phyloP scores from a whole-genome alignment of 495 filamentous ascomycete species.

The Trichoderma reesei region DNA sequence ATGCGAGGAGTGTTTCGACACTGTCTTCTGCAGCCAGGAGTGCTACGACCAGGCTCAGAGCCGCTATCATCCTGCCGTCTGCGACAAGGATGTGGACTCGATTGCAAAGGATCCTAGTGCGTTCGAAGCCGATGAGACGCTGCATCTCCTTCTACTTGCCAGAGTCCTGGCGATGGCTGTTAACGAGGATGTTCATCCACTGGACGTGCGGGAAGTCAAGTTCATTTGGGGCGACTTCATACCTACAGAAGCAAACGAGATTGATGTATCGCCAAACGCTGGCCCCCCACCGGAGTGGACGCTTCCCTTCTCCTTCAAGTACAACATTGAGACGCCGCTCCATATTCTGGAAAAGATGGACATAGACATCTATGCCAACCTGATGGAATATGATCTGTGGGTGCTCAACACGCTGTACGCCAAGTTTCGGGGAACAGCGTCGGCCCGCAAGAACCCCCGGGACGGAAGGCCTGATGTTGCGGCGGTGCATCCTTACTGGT shows the following conservation, averaged over 20 bases:
- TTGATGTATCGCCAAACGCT: slow-evolving; percentile 37
- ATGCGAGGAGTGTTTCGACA: slow-evolving; percentile 71
- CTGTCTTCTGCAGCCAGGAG: slow-evolving; percentile 70
- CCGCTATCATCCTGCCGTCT: slow-evolving; percentile 77
- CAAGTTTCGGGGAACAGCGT: slow-evolving; percentile 89
- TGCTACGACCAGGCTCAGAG: slow-evolving; percentile 64
- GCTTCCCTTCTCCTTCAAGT: slow-evolving; percentile 81
- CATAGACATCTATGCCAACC: slow-evolving; percentile 65
- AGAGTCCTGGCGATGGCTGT: slow-evolving; percentile 78
- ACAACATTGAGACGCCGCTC: slow-evolving; percentile 71
- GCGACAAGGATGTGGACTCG: slow-evolving; percentile 70
- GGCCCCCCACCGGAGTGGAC: slow-evolving; percentile 50
- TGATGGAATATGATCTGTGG: slow-evolving; percentile 71
- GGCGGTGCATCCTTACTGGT: slow-evolving; percentile 51
- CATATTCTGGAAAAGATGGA: slow-evolving; percentile 88
- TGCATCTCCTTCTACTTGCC: slow-evolving; percentile 70
- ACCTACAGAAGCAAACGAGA: slow-evolving; percentile 36
- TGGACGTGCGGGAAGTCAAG: slow-evolving; percentile 74
- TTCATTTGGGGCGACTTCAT: slow-evolving; percentile 87
- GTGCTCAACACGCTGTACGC: slow-evolving; percentile 84
- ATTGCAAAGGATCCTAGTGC: slow-evolving; percentile 70
- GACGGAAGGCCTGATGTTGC: slow-evolving; percentile 72
- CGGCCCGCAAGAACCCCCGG: slow-evolving; percentile 60
- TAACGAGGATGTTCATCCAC: slow-evolving; percentile 71
- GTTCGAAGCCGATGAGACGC: slow-evolving; percentile 58